Percentiles rank a stretch among this genome's conserved stretches.
These are phyloP conservation scores for Aspergillus latus DNA, from an alignment of 2,329 filamentous ascomycete genomes.

Conservation along the genomic window DNA sequence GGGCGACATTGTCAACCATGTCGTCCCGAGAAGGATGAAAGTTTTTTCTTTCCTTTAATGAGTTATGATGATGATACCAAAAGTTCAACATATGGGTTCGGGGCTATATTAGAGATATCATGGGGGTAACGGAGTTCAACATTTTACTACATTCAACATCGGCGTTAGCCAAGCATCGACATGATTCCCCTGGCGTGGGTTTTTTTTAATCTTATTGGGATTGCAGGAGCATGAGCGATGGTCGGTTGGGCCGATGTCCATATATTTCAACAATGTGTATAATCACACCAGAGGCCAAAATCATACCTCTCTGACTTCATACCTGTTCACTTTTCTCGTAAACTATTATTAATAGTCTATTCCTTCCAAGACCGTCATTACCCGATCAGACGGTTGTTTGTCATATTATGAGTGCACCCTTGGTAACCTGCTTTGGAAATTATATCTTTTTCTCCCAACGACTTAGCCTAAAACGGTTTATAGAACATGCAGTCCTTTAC, in stretches of 20 bases:
- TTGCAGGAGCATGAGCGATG: conserved; percentile 21
- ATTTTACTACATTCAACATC: conserved; percentile 54
- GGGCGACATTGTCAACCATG: conserved; percentile 41
- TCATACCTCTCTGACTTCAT: conserved; percentile 5
- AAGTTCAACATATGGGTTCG: conserved; percentile 45
- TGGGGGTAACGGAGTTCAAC: conserved; percentile 41
- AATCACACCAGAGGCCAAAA: conserved; percentile 21
- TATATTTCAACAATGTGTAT: conserved; percentile 41
- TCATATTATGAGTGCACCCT: no score
- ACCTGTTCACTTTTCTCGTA: background rate
- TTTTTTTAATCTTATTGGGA: conserved; percentile 16
- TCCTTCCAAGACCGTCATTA: no score
- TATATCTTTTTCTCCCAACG: no score
- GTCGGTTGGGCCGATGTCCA: conserved; percentile 22
- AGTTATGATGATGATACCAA: conserved; percentile 45
- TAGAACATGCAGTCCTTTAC: no score
- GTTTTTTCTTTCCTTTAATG: conserved; percentile 31
- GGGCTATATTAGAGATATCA: conserved; percentile 38
- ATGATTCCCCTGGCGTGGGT: conserved; percentile 18
- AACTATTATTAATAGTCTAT: background rate
- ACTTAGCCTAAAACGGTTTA: no score
- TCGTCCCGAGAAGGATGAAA: conserved; percentile 31
- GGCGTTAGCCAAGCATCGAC: conserved; percentile 33
- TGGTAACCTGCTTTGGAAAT: no score
- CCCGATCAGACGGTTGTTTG: background rate